Base-by-base conservation (phyloP, 495 filamentous ascomycete species). In the Entonaema liquescens region DNA sequence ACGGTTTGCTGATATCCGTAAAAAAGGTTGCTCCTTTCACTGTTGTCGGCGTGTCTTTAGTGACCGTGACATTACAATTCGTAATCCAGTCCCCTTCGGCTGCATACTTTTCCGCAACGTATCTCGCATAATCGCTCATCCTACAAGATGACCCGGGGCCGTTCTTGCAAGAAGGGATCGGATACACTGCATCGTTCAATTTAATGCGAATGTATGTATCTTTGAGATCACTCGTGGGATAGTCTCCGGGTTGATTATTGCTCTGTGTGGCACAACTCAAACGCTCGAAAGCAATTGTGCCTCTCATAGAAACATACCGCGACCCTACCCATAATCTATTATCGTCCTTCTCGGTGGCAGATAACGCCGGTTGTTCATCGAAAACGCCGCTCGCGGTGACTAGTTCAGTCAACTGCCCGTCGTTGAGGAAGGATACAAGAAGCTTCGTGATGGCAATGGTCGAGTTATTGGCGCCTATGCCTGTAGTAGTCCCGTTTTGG, bases 321-420 rank as follows among this genome's bases (percentile, higher is more conserved):
- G 80, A 82, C 8, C 79, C 77, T 13, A 75, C 72, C 66, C 79
- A 86, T 9, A 79, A 76, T 61, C 83, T 73, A 35, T 72, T 57
- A 9, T 75, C 38, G 11, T 80, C 80, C 52, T 82, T 80, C 55
- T 71, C 66, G 3, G 75, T 80, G 17, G 79, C 74, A 7, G 80
- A 77, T 31, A 89, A 78, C 5, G 75, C 67, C 1, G 67, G 57
- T 64, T 87, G 79, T 1, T 76, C 72, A 54, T 87, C 84, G 65
- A 86, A 89, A 2, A 89, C 80, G 15, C 86, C 87, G 62, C 84
- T 81, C 29, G 81, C 79, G 38, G 83, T 79, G 0, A 83, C 83
- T 36, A 88, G 76, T 72, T 89, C 83, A 56, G 83, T 86, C 56
- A 89, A 81, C 71, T 89, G 86, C 23, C 87, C 86, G 70, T 90